Percentiles rank a stretch among this genome's conserved stretches.
These are phyloP conservation scores for Aspergillus melleus DNA, from an alignment of 2,329 filamentous ascomycete genomes.

Conservation along the genomic window DNA sequence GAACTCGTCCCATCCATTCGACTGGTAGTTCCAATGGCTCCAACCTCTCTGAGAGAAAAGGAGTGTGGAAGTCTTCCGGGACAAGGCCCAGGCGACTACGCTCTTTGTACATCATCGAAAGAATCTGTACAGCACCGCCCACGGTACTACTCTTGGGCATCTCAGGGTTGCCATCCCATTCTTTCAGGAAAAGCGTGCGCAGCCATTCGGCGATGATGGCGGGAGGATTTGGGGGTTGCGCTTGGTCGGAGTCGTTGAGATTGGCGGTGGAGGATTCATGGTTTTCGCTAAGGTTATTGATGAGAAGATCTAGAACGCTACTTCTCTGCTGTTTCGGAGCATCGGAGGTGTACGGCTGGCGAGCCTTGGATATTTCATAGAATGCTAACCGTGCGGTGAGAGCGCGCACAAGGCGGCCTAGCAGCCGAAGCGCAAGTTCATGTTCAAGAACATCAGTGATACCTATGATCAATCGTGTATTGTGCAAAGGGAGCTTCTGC, in stretches of 20 bases:
- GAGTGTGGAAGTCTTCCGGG: constrained; percentile 70
- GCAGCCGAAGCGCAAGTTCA: constrained; percentile 52
- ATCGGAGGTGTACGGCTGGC: constrained; percentile 29
- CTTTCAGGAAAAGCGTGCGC: constrained; percentile 69
- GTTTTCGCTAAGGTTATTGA: constrained; percentile 37
- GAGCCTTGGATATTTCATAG: constrained; percentile 47
- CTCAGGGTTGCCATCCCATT: constrained; percentile 76
- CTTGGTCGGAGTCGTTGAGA: constrained; percentile 6
- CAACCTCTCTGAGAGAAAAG: constrained; percentile 73
- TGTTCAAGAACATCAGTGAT: constrained; percentile 50
- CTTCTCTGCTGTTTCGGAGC: constrained; percentile 28
- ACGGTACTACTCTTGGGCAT: constrained; percentile 70
- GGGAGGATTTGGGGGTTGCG: constrained; percentile 26
- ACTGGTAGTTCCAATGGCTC: constrained; percentile 73
- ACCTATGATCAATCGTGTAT: constrained; percentile 33
- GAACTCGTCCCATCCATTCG: constrained; percentile 64
- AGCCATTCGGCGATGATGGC: constrained; percentile 46
- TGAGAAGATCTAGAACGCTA: constrained; percentile 37
- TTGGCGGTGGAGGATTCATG: constrained; percentile 16
- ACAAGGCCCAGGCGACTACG: constrained; percentile 65
- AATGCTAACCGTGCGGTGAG: constrained; percentile 52
- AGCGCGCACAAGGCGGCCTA: constrained; percentile 50
- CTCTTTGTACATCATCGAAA: constrained; percentile 72
- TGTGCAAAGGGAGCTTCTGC: constrained; percentile 30
- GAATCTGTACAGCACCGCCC: constrained; percentile 73